Evolutionary conservation across 2,329 filamentous ascomycete species (phyloP), one percentile per base, ranked within the genome.

Genomic region (Claviceps spartinae): DNA sequence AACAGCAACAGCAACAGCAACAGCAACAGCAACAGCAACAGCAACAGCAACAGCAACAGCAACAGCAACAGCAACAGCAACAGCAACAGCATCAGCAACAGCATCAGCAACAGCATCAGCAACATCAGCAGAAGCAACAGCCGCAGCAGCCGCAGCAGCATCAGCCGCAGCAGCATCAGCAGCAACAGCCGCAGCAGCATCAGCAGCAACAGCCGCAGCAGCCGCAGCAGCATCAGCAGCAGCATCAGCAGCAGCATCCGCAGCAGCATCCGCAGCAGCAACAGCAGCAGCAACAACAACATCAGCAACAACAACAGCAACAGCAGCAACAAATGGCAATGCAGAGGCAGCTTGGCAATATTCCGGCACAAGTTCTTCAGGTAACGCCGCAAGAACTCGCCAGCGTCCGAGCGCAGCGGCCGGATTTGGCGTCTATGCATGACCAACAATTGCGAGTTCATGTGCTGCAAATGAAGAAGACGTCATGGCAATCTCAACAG

Each of bases 371-470:
- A 3, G 16, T 66, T 8, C 57, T 65, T n/a, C 65, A 67, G 34
- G 66, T 66, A 3, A 58, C 63, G 16, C 58, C 59, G 5, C 60
- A 65, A 37, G 67, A 70, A 46, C 59, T 70, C 7, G 60, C 63
- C 50, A 61, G 63, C 34, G 50, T 67, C 5, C 60, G 67, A 40
- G 58, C 41, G 14, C 55, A 57, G 48, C 57, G 57, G 22, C 59
- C 62, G 3, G 57, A 58, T n/a, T 36, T 63, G 34, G 61, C 51
- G 30, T 56, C 63, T 30, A 11, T 68, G 18, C 48, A 63, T 1
- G 67, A 69, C 26, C 66, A 69, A 0, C 63, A 69, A 49, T 44
- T 69, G 11, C 63, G 65, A 30, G 34, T 40, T 4, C 58, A 67
- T 46, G 58, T 68, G 14, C 43, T 65, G 45, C 57, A 60, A 20